Evolutionary conservation across 768 basidiomycete species (phyloP).

Genomic region (Amanita pallidorosea): DNA sequence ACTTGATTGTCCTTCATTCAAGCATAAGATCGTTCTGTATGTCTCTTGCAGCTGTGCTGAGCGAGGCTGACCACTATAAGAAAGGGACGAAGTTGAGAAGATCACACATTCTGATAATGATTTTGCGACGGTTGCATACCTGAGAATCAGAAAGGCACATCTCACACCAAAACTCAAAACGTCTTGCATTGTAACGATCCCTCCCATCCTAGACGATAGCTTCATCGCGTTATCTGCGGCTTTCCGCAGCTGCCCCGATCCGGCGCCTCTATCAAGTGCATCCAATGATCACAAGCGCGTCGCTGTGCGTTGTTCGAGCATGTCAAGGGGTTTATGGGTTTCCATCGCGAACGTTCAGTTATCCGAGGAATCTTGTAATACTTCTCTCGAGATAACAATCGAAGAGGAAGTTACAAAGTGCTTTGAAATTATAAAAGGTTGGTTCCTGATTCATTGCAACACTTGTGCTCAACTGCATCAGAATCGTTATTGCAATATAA

Average conservation of each 20-base stretch:
- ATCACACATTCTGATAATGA: constrained; percentile 74
- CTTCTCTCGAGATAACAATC: constrained; percentile 26
- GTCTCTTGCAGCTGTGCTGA: constrained; percentile 12
- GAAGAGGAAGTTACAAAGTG: constrained; percentile 66
- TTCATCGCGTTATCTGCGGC: constrained; percentile 16
- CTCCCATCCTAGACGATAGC: constrained; percentile 41
- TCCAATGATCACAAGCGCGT: not conserved
- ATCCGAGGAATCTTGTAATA: not conserved
- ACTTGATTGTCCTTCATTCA: constrained; percentile 83
- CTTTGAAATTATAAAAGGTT: constrained; percentile 52
- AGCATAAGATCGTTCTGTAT: constrained; percentile 60
- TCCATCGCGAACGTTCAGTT: constrained; percentile 49
- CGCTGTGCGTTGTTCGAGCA: not conserved
- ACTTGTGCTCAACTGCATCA: constrained; percentile 15
- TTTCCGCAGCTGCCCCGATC: not conserved
- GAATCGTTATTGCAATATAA: constrained; percentile 39
- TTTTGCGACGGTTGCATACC: constrained; percentile 86
- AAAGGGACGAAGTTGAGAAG: constrained; percentile 49
- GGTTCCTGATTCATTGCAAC: not conserved
- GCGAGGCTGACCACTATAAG: constrained; percentile 21
- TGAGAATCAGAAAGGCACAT: constrained; percentile 63
- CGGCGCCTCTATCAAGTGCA: not conserved
- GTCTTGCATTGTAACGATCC: constrained; percentile 22
- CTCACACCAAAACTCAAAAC: constrained; percentile 41
- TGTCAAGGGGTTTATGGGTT: constrained; percentile 51